Percentiles rank a stretch among this genome's conserved stretches.
Conservation (phyloP, 305 asterid genomes). For the Fraxinus xanthoxyloides region DNA sequence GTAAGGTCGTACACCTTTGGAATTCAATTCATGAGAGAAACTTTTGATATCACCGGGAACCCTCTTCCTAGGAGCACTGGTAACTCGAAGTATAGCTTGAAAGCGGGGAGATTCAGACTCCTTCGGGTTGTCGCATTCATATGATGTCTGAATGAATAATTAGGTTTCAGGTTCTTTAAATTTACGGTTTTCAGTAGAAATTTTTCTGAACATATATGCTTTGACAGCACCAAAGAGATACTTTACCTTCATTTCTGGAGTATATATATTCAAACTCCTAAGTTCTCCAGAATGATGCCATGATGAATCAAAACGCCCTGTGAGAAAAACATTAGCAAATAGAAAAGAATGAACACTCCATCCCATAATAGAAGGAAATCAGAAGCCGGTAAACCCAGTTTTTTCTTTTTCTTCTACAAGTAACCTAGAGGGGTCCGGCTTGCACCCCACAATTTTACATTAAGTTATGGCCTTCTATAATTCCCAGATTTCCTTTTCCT, state of each 20-base stretch:
- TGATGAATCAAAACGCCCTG: constrained; percentile 66
- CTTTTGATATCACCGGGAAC: constrained; percentile 95
- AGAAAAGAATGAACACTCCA: constrained; percentile 20
- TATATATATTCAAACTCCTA: constrained; percentile 64
- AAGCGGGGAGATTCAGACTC: constrained; percentile 99
- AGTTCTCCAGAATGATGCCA: constrained; percentile 67
- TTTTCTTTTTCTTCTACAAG: neutral
- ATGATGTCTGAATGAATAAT: constrained; percentile 55
- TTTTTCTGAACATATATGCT: constrained; percentile 16
- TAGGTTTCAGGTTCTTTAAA: constrained; percentile 16
- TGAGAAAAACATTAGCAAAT: constrained; percentile 11
- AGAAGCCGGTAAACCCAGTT: neutral
- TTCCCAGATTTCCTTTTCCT: neutral
- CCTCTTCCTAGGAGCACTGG: constrained; percentile 99
- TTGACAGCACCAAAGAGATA: constrained; percentile 24
- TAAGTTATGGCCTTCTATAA: neutral
- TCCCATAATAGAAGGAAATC: neutral
- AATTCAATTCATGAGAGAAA: constrained; percentile 95
- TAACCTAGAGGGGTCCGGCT: neutral
- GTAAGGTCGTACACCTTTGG: constrained; percentile 98
- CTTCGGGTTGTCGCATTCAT: constrained; percentile 96
- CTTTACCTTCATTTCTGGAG: constrained; percentile 94
- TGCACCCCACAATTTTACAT: neutral
- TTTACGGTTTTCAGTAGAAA: constrained; percentile 8
- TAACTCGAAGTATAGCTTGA: constrained; percentile 98